Base-by-base conservation (phyloP, 345 rosid genomes). In the Moricandia arvensis region DNA sequence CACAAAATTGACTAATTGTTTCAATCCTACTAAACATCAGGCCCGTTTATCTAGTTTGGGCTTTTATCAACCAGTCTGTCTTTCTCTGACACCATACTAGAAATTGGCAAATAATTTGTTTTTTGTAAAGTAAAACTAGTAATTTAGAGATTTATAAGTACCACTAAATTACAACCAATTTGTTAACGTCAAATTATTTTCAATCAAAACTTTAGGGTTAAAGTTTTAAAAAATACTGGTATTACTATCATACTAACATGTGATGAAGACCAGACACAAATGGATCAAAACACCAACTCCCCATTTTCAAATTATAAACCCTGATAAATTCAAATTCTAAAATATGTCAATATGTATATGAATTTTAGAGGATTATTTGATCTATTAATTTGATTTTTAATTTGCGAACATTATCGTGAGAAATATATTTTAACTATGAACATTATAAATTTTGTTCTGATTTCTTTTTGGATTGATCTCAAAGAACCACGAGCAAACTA, bases 401-500 rank as follows among this genome's bases (percentile, higher is more conserved):
- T 54, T 12, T 35, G 15, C 51, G 17, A 47, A 47, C 16, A 15
- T 47, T n/a, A 47, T 47, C 53, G 15, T 47, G 53, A 47, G 53
- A n/a, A 47, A 5, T 47, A 6, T 6, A 1, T 6, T 6, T 6
- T 47, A 47, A 43, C 18, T 6, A n/a, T 47, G 53, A 47, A 26
- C 72, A 26, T 17, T 2, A 27, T 16, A 7, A 12, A 47, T 31
- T 31, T 49, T 8, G 15, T n/a, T 49, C 51, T 24, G 26, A 33
- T 49, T 61, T 47, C n/a, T 43, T 60, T 16, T 61, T 62, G 24
- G 68, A 47, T 9, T 49, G 45, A 71, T 71, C 33, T 30, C 33
- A 7, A 43, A 63, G 67, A 71, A 31, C 51, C 63, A 72, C 10
- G 63, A 53, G 55, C 43, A 17, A 27, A 53, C 4, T n/a, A 13